phyloP scores from a whole-genome alignment of 768 basidiomycete species.

The Psilocybe tampanensis region DNA sequence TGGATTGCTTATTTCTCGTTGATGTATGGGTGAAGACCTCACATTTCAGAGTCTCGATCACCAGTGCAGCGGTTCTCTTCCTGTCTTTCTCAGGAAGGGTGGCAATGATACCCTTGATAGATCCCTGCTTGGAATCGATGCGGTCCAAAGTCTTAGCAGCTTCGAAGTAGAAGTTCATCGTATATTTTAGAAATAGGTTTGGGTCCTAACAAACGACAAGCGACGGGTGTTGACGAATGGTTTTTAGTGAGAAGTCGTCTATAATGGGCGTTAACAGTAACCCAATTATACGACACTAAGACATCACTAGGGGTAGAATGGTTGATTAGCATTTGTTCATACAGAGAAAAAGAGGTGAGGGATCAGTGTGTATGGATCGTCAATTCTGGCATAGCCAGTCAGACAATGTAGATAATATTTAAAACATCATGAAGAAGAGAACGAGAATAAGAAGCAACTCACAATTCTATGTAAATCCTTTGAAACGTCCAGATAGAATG shows the following conservation, averaged over 20 bases:
- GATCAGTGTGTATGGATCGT: constrained; percentile 45
- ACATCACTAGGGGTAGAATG: constrained; percentile 13
- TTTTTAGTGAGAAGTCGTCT: neutral
- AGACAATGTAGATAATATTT: constrained; percentile 92
- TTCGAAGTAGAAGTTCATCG: constrained; percentile 97
- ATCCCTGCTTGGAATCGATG: constrained; percentile 88
- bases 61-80: constrained; percentile 80
- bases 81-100: constrained; percentile 73
- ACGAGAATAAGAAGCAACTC: constrained; percentile 14
- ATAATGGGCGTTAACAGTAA: neutral
- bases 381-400: constrained; percentile 55
- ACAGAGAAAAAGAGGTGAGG: constrained; percentile 8
- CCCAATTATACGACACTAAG: constrained; percentile 3
- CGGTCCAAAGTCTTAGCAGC: constrained; percentile 83
- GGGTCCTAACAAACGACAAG: constrained; percentile 9
- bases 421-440: constrained; percentile 38
- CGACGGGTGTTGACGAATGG: constrained; percentile 3
- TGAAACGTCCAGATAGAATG: neutral
- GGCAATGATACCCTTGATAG: constrained; percentile 82
- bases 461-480: constrained; percentile 3
- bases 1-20: constrained; percentile 13
- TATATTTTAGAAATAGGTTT: constrained; percentile 35
- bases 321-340: constrained; percentile 5
- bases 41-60: constrained; percentile 98
- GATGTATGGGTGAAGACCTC: constrained; percentile 29